Conservation (phyloP, 192 early-diverging fungal genomes). For the Mortierella hygrophila region DNA sequence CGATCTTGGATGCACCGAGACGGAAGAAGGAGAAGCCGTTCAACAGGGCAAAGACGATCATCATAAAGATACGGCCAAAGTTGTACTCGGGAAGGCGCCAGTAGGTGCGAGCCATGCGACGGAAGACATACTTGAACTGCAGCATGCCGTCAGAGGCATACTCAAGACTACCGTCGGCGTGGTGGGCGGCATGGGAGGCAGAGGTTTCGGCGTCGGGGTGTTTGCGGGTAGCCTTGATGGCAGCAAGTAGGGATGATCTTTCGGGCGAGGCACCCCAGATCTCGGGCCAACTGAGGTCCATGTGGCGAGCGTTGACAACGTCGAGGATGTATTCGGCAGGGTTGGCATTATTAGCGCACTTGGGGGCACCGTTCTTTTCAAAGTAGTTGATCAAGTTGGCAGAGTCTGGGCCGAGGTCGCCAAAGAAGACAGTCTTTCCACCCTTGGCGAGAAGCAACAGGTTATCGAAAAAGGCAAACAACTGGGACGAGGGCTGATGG, state of each 20-base stretch:
- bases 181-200: constrained; percentile 4
- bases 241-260: constrained; percentile 50
- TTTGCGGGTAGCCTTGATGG: constrained; percentile 67
- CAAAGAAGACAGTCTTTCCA: constrained; percentile 85
- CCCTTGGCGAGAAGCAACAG: constrained; percentile 83
- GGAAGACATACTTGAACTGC: constrained; percentile 72
- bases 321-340: constrained; percentile 91
- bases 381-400: constrained; percentile 77
- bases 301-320: constrained; percentile 76
- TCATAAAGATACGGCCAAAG: constrained; percentile 72
- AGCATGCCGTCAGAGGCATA: constrained; percentile 60
- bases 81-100: constrained; percentile 85
- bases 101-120: constrained; percentile 75
- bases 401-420: constrained; percentile 80
- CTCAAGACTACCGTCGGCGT: constrained; percentile 51
- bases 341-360: constrained; percentile 75
- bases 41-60: constrained; percentile 71
- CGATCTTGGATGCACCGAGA: constrained; percentile 63
- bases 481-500: constrained; percentile 87
- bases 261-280: constrained; percentile 76
- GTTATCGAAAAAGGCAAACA: constrained; percentile 91
- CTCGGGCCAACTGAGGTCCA: constrained; percentile 76
- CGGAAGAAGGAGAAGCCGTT: constrained; percentile 85
- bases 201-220: neutral
- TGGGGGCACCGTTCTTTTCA: constrained; percentile 77